Evolutionary conservation across 2,329 filamentous ascomycete species (phyloP).

Genomic region (Penicillium sp.): DNA sequence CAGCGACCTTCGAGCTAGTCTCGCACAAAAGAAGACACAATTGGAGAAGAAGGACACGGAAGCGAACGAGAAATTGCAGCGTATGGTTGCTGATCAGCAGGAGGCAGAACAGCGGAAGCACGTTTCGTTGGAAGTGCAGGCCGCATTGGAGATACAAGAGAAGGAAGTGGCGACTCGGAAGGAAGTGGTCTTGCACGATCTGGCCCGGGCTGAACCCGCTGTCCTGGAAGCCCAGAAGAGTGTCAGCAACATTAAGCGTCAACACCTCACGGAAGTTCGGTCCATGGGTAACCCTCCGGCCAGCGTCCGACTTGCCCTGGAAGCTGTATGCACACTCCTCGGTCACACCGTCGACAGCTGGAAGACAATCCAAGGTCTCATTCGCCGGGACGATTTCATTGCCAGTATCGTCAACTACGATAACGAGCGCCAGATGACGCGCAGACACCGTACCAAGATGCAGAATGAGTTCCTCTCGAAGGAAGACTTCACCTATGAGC

Average conservation of each 20-base stretch:
- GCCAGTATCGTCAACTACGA: conserved; percentile 96
- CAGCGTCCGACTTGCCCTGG: conserved; percentile 86
- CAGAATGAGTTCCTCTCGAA: conserved; percentile 87
- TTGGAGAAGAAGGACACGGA: conserved; percentile 91
- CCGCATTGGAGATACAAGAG: conserved; percentile 83
- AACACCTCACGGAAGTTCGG: conserved; percentile 94
- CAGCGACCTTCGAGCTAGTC: conserved; percentile 80
- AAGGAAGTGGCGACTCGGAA: conserved; percentile 78
- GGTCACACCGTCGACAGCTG: conserved; percentile 88
- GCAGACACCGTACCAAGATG: conserved; percentile 79
- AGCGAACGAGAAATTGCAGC: conserved; percentile 94
- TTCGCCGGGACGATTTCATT: conserved; percentile 94
- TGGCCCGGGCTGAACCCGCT: conserved; percentile 88
- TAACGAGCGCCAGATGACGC: conserved; percentile 94
- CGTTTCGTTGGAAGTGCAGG: conserved; percentile 84
- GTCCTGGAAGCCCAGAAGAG: conserved; percentile 91
- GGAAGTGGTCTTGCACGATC: conserved; percentile 80
- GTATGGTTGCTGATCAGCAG: conserved; percentile 93
- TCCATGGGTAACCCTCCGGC: conserved; percentile 92
- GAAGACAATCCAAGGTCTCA: conserved; percentile 85
- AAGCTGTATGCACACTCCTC: conserved; percentile 93
- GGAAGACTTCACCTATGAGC: conserved; percentile 93
- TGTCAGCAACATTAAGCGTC: conserved; percentile 97
- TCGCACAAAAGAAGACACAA: conserved; percentile 92
- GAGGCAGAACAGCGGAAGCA: conserved; percentile 91